Conservation (phyloP, 306 rosid species). For the Malus sylvestris region DNA sequence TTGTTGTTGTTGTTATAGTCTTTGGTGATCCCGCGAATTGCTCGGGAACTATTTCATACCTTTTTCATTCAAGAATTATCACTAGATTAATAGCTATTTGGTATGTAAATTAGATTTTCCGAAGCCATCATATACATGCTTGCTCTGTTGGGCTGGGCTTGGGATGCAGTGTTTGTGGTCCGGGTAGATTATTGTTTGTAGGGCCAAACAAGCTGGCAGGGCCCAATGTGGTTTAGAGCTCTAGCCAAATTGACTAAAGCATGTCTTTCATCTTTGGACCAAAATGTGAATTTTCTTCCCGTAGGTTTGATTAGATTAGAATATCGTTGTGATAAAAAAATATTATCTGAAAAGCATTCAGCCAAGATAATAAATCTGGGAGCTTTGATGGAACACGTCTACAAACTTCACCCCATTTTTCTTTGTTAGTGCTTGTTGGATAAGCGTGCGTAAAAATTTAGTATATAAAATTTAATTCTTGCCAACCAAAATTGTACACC, state of each 20-base stretch:
- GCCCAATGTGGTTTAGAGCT: neutral
- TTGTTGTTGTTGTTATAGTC: no score
- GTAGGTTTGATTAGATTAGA: no score
- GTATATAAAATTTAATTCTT: neutral
- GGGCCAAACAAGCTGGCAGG: neutral
- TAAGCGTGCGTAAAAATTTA: neutral
- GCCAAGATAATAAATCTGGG: neutral
- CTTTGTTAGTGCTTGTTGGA: neutral
- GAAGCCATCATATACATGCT: neutral
- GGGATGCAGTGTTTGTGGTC: neutral
- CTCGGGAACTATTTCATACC: neutral
- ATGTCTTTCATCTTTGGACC: neutral
- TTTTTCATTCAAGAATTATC: no score
- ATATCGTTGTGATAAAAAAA: no score
- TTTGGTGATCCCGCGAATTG: neutral
- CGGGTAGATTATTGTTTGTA: neutral
- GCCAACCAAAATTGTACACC: neutral
- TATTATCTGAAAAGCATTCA: neutral
- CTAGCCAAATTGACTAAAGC: neutral
- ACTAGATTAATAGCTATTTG: neutral
- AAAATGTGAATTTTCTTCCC: neutral
- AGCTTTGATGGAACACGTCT: neutral
- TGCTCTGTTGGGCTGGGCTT: neutral
- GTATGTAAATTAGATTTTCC: no score
- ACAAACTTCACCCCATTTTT: neutral